Evolutionary conservation across 202 grass and related monocot genomes (phyloP), one percentile per base, ranked within the genome.

Genomic region (Brachypodium distachyon): DNA sequence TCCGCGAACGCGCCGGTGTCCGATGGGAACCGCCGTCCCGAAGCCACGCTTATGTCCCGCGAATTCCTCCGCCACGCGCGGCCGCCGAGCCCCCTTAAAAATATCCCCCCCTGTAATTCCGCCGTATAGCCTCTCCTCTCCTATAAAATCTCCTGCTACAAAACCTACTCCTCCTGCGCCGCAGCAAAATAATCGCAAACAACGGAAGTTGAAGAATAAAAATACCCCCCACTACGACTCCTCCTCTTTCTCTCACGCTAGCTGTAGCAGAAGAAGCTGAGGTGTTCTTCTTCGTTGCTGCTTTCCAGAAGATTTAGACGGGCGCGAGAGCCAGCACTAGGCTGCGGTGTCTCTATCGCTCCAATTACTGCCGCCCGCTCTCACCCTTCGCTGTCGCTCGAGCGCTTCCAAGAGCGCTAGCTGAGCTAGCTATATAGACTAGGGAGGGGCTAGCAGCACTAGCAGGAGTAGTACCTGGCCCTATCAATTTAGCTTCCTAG

Each of bases 1-100:
- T 96, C 96, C 72, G 92, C 96, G 75, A 99, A 99, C 31, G 96
- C 96, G 78, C 92, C 96, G 77, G 83, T 96, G 90, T 99, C 96
- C 53, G 96, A 99, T 82, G 92, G 96, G 83, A 99, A 96, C 82
- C 96, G 87, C 86, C 92, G 93, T 69, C 92, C 96, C 6, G 96
- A 93, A 99, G 92, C 96, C 96, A 94, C 96, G 78, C 84, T 91
- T 91, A 74, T 87, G 78, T 82, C 53, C 25, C 19, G 39, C 44
- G 18, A 23, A 55, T 70, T 67, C 32, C 69, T 46, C 46, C 1
- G 59, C 66, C 21, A 25, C 23, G 61, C 61, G 63, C 63, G 63
- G 63, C 62, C n/a, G n/a, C n/a, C n/a, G n/a, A n/a, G n/a, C n/a
- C n/a, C n/a, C n/a, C n/a, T n/a, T n/a, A n/a, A n/a, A n/a, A n/a